These are phyloP conservation scores for Russula olivacea DNA, from an alignment of 768 basidiomycete genomes.

Conservation along the genomic window DNA sequence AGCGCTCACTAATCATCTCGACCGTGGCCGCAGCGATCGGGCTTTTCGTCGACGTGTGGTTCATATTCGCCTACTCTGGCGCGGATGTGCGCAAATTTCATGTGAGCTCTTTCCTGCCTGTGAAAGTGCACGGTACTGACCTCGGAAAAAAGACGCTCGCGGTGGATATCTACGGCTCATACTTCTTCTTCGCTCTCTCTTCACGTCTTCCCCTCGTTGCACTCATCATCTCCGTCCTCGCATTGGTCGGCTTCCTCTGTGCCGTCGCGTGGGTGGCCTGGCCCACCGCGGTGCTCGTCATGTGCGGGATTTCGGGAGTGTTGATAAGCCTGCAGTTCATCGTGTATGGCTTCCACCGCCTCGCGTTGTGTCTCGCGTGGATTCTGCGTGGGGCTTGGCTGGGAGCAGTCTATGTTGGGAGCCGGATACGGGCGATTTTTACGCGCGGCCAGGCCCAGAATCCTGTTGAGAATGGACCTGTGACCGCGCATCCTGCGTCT, in stretches of 20 bases:
- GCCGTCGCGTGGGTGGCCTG: conserved; percentile 58
- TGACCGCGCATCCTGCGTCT: background rate
- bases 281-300: conserved; percentile 54
- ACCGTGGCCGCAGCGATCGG: conserved; percentile 60
- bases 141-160: conserved; percentile 39
- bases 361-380: conserved; percentile 13
- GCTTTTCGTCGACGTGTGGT: conserved; percentile 58
- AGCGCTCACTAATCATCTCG: conserved; percentile 49
- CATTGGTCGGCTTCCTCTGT: conserved; percentile 55
- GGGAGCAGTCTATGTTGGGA: background rate
- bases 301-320: conserved; percentile 53
- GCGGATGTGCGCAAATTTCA: conserved; percentile 47
- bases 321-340: conserved; percentile 62
- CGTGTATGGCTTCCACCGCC: conserved; percentile 30
- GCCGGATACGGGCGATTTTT: background rate
- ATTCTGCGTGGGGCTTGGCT: conserved; percentile 11
- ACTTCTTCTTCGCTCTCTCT: conserved; percentile 65
- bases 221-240: conserved; percentile 49
- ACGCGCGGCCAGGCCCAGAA: background rate
- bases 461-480: background rate
- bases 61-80: conserved; percentile 57
- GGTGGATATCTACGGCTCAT: conserved; percentile 50
- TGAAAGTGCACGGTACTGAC: background rate
- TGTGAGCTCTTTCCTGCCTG: conserved; percentile 34
- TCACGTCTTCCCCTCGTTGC: conserved; percentile 58